Evolutionary conservation across 495 filamentous ascomycete genomes (phyloP).

Genomic region (Penicillium ucsense): DNA sequence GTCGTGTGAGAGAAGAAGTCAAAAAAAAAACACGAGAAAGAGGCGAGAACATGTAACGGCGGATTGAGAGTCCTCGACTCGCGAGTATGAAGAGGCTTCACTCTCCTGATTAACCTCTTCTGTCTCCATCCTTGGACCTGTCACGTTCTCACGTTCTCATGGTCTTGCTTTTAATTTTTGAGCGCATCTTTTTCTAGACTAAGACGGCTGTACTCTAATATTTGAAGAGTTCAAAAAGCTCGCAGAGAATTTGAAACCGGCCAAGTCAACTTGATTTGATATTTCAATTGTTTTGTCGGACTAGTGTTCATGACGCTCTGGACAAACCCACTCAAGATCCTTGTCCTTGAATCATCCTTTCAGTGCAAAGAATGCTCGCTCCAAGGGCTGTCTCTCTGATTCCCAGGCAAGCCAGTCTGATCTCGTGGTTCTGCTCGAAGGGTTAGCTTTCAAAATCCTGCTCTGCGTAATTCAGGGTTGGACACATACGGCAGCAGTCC

Average conservation of each 20-base stretch:
- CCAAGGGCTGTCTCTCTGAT: slow-evolving; percentile 62
- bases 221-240: not conserved
- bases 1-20: slow-evolving; percentile 15
- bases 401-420: slow-evolving; percentile 98
- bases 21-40: slow-evolving; percentile 3
- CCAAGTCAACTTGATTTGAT: no score
- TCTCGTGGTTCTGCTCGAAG: slow-evolving; percentile 61
- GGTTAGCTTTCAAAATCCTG: no score
- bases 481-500: slow-evolving; percentile 76
- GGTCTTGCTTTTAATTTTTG: no score
- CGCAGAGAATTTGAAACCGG: no score
- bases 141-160: no score
- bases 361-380: slow-evolving; percentile 50
- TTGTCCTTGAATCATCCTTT: slow-evolving; percentile 18
- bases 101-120: no score
- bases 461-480: not conserved
- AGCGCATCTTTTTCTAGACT: no score
- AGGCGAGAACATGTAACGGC: not conserved
- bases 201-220: not conserved
- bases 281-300: no score
- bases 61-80: not conserved
- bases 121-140: no score
- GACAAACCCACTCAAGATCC: no score
- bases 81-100: no score
- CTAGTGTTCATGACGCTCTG: no score